Evolutionary conservation across 164 flowering plant species (phyloP).

Genomic region (Akebia trifoliata): DNA sequence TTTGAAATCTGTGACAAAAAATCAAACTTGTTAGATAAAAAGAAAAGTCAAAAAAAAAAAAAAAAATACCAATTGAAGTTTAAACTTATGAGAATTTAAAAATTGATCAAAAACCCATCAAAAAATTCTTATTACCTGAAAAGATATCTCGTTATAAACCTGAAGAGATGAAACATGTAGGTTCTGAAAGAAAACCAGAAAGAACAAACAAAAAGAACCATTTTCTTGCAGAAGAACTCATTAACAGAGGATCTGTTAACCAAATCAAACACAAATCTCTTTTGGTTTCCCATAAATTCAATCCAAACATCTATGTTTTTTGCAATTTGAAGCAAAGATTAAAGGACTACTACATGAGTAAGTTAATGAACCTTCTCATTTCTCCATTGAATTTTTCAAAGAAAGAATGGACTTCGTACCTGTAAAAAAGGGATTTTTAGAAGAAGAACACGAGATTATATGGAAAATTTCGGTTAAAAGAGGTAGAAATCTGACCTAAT

Average conservation of each 20-base stretch:
- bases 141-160: slow-evolving; percentile 21
- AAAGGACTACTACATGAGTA: neutral
- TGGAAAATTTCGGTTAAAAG: neutral
- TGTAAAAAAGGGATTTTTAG: neutral
- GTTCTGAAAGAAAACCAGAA: slow-evolving; percentile 33
- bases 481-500: slow-evolving; percentile 4
- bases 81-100: neutral
- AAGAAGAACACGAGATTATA: neutral
- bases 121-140: slow-evolving; percentile 30
- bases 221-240: slow-evolving; percentile 21
- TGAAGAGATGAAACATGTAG: slow-evolving; percentile 23
- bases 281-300: slow-evolving; percentile 16
- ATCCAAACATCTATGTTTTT: neutral
- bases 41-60: neutral
- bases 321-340: slow-evolving; percentile 10
- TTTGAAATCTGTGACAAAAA: slow-evolving; percentile 21
- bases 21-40: neutral
- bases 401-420: slow-evolving; percentile 4
- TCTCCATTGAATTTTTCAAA: neutral
- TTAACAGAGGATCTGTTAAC: slow-evolving; percentile 10
- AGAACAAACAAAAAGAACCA: slow-evolving; percentile 25
- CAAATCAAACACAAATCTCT: slow-evolving; percentile 12
- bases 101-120: neutral
- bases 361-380: neutral
- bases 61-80: slow-evolving; percentile 1